Evolutionary conservation across 2,329 filamentous ascomycete species (phyloP).

Genomic region (Diaporthe citrichinensis): DNA sequence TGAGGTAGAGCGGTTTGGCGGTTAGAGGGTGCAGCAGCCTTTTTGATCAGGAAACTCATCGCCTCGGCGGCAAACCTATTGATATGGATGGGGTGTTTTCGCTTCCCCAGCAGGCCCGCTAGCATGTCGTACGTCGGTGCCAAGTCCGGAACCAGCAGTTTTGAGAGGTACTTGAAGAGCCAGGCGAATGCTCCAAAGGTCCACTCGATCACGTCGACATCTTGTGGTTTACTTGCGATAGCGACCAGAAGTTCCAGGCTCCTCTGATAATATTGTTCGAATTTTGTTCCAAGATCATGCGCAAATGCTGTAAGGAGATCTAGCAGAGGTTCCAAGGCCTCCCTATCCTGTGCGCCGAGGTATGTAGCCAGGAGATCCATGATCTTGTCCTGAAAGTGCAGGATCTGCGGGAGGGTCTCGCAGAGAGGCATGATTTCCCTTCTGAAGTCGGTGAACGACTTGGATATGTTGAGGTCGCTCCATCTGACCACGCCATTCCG

Average conservation of each 20-base stretch:
- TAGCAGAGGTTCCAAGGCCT: slow-evolving; percentile 87
- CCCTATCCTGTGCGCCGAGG: slow-evolving; percentile 82
- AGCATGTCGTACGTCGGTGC: slow-evolving; percentile 87
- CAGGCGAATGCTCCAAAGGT: slow-evolving; percentile 95
- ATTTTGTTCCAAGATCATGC: slow-evolving; percentile 89
- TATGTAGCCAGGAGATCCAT: slow-evolving; percentile 82
- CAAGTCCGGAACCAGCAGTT: slow-evolving; percentile 87
- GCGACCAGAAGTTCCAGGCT: slow-evolving; percentile 82
- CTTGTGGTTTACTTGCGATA: slow-evolving; percentile 82
- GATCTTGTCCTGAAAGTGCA: slow-evolving; percentile 91
- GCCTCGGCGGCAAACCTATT: slow-evolving; percentile 95
- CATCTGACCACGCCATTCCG: slow-evolving; percentile 87
- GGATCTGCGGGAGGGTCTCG: slow-evolving; percentile 91
- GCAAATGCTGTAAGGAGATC: slow-evolving; percentile 93
- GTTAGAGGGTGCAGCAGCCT: slow-evolving; percentile 83
- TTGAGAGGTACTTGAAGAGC: slow-evolving; percentile 96
- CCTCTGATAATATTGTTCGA: slow-evolving; percentile 88
- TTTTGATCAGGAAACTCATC: slow-evolving; percentile 92
- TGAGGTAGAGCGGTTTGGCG: slow-evolving; percentile 79
- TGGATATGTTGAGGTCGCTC: slow-evolving; percentile 91
- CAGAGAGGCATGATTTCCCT: slow-evolving; percentile 82
- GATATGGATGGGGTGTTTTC: slow-evolving; percentile 86
- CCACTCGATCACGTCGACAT: slow-evolving; percentile 96
- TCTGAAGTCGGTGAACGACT: slow-evolving; percentile 83
- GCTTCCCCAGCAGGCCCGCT: slow-evolving; percentile 85